phyloP scores from a whole-genome alignment of 2,329 filamentous ascomycete species.

The Verticillium albo-atrum region DNA sequence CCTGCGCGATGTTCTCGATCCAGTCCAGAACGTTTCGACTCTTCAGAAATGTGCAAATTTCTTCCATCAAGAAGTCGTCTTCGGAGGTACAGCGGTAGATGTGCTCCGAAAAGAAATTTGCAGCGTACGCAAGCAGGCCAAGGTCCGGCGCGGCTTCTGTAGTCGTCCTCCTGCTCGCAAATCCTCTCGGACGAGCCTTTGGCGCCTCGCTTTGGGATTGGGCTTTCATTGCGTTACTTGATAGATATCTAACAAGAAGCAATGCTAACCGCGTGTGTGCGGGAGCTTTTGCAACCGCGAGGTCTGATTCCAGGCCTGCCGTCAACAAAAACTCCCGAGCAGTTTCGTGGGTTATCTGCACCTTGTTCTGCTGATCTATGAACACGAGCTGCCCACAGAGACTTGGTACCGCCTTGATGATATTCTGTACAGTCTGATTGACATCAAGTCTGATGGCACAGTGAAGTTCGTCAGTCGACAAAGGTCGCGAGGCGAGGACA shows the following conservation, averaged over 20 bases:
- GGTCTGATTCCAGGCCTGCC: conserved; percentile 9
- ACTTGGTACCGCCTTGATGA: conserved; percentile 18
- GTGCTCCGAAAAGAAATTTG: conserved; percentile 19
- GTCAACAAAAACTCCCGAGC: conserved; percentile 22
- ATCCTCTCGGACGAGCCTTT: conserved; percentile 2
- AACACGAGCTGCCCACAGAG: conserved; percentile 24
- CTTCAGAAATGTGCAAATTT: conserved; percentile 58
- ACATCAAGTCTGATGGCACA: conserved; percentile 17
- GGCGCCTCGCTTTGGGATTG: conserved; percentile 3
- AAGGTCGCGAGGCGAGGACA: conserved; percentile 15
- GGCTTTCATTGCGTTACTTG: conserved; percentile 10
- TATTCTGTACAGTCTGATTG: conserved; percentile 19
- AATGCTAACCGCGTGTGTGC: conserved; percentile 25
- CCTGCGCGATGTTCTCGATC: conserved; percentile 24
- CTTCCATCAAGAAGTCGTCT: conserved; percentile 36
- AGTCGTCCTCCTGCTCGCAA: background rate
- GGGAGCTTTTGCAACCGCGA: conserved; percentile 13
- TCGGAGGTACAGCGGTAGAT: conserved; percentile 13
- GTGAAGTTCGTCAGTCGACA: conserved; percentile 17
- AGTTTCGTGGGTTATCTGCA: conserved; percentile 25
- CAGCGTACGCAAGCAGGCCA: conserved; percentile 18
- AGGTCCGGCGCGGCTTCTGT: conserved; percentile 6
- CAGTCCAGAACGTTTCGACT: conserved; percentile 21
- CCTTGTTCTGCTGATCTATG: conserved; percentile 18
- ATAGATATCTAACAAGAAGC: conserved; percentile 17